Evolutionary conservation across 805 yeast genomes (phyloP).

Genomic region (Candida alai): DNA sequence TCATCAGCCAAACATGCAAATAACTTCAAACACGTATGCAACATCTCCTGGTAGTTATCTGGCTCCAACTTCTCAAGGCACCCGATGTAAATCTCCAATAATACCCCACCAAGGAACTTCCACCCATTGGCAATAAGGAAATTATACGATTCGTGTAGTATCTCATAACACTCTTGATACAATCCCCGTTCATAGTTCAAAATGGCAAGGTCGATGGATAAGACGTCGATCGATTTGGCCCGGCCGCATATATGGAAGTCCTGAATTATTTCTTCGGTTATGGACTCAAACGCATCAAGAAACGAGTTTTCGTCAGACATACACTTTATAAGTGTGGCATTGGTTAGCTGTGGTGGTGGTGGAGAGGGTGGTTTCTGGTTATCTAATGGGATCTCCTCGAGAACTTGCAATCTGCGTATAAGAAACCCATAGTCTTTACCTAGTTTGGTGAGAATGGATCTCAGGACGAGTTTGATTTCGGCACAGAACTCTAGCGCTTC

Average conservation of each 20-base stretch:
- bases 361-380: not conserved
- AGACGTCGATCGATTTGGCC: conserved; percentile 63
- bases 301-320: conserved; percentile 16
- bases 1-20: conserved; percentile 26
- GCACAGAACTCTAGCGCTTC: conserved; percentile 42
- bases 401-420: conserved; percentile 17
- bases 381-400: conserved; percentile 21
- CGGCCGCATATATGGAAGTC: conserved; percentile 51
- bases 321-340: not conserved
- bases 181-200: conserved; percentile 56
- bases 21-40: conserved; percentile 39
- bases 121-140: conserved; percentile 70
- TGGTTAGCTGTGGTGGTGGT: not conserved
- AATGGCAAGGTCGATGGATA: conserved; percentile 77
- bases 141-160: conserved; percentile 65
- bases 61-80: conserved; percentile 50
- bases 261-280: conserved; percentile 55
- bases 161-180: conserved; percentile 56
- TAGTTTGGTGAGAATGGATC: conserved; percentile 37
- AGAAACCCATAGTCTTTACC: conserved; percentile 18
- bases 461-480: conserved; percentile 45
- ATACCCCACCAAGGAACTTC: conserved; percentile 63
- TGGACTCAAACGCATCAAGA: conserved; percentile 35
- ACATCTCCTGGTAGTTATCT: conserved; percentile 23
- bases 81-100: conserved; percentile 63